A percentile compares a stretch with the other conserved stretches of the same genome.
Conservation (phyloP, 495 filamentous ascomycete species). For the Jackrogersella minutella region DNA sequence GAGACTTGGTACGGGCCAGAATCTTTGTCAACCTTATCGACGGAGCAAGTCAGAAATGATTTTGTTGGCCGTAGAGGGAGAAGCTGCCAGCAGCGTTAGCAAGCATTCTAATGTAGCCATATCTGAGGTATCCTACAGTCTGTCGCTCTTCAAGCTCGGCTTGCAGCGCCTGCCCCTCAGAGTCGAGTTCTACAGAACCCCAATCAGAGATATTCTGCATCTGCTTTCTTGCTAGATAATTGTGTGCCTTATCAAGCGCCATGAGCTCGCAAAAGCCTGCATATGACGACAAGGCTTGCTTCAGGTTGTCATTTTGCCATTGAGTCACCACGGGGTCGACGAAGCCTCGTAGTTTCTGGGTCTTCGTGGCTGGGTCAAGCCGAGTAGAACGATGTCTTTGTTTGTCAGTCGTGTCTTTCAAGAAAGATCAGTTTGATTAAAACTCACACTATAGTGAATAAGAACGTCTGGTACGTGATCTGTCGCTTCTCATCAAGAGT, state of each 20-base stretch:
- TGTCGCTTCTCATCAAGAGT: constrained; percentile 76
- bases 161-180: constrained; percentile 80
- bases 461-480: constrained; percentile 72
- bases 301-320: constrained; percentile 79
- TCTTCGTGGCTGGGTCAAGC: constrained; percentile 70
- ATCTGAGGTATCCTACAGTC: constrained; percentile 52
- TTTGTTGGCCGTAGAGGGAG: constrained; percentile 88
- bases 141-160: constrained; percentile 75
- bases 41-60: constrained; percentile 85
- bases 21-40: constrained; percentile 80
- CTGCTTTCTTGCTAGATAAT: constrained; percentile 75
- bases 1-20: constrained; percentile 73
- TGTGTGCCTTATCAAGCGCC: constrained; percentile 78
- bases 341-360: constrained; percentile 73
- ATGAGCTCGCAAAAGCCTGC: constrained; percentile 80
- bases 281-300: constrained; percentile 74
- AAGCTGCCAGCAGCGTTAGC: constrained; percentile 52
- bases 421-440: not conserved
- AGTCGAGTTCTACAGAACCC: constrained; percentile 76
- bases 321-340: constrained; percentile 78
- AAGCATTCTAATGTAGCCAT: not conserved
- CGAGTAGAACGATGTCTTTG: constrained; percentile 78
- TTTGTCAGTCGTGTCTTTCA: constrained; percentile 6
- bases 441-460: constrained; percentile 88
- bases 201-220: constrained; percentile 85